These are phyloP conservation scores for Pontederia crassipes DNA, from an alignment of 176 grass and related monocot genomes.

Conservation along the genomic window DNA sequence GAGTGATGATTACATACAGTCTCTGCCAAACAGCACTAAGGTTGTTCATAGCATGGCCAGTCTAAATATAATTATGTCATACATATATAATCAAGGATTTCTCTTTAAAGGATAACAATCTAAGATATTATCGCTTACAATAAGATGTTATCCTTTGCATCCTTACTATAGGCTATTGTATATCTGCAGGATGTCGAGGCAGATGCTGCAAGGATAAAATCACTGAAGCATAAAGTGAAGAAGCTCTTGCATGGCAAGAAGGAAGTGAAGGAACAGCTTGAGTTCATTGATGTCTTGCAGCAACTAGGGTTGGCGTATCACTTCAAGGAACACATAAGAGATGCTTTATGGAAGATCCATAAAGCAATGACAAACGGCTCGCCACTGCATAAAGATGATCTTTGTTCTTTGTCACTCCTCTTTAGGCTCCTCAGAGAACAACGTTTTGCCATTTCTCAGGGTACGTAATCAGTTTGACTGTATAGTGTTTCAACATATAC, in stretches of 20 bases:
- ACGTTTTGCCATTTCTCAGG: slow-evolving; percentile 16
- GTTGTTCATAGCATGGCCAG: too few relatives aligned
- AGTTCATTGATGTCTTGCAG: not conserved
- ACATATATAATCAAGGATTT: too few relatives aligned
- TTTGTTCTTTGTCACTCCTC: slow-evolving; percentile 5
- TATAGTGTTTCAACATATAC: not conserved
- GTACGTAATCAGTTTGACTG: slow-evolving; percentile 5
- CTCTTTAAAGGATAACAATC: too few relatives aligned
- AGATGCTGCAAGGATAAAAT: not conserved
- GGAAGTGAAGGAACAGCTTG: slow-evolving; percentile 3
- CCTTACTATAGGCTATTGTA: not conserved
- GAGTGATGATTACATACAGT: slow-evolving; percentile 7
- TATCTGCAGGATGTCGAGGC: not conserved
- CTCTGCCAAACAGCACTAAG: not conserved
- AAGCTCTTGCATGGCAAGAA: slow-evolving; percentile 4
- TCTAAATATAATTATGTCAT: too few relatives aligned
- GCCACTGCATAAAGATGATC: not conserved
- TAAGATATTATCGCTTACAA: too few relatives aligned
- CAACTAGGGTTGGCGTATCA: slow-evolving; percentile 27
- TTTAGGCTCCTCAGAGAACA: slow-evolving; percentile 1
- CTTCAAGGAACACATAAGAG: slow-evolving; percentile 20
- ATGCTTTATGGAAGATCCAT: not conserved
- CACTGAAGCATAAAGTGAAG: not conserved
- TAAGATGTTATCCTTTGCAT: too few relatives aligned
- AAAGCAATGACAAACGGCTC: not conserved